These are phyloP conservation scores for Cichorium intybus DNA, from an alignment of 140 eudicot genomes.

Conservation along the genomic window DNA sequence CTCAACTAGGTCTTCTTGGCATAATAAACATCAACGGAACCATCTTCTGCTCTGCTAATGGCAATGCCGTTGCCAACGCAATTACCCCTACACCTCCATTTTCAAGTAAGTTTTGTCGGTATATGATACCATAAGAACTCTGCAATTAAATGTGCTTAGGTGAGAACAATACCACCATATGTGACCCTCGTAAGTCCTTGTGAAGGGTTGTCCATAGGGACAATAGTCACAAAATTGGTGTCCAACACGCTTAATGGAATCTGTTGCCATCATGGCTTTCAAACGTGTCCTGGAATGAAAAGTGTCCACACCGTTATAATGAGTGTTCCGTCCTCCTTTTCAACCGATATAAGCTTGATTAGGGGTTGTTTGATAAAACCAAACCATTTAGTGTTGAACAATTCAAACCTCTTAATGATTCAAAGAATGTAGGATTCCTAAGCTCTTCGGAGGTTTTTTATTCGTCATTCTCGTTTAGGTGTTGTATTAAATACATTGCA, in stretches of 20 bases:
- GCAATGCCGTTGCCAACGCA: conserved; percentile 38
- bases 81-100: conserved; percentile 49
- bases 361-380: no score
- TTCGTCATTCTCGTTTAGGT: no score
- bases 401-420: no score
- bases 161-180: neutral
- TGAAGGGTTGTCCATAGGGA: neutral
- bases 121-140: neutral
- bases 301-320: neutral
- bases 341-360: no score
- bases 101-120: conserved; percentile 36
- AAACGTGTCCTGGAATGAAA: neutral
- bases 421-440: no score
- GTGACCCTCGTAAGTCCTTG: neutral
- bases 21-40: conserved; percentile 43
- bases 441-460: no score
- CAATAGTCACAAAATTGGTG: no score
- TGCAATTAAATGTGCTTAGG: neutral
- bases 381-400: no score
- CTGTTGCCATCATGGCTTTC: neutral
- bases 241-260: no score
- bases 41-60: conserved; percentile 42
- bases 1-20: conserved; percentile 38
- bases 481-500: no score
- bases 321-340: neutral